Evolutionary conservation across 225 moss, liverwort and hornwort species (phyloP).

Genomic region (Rhytidiadelphus loreus): DNA sequence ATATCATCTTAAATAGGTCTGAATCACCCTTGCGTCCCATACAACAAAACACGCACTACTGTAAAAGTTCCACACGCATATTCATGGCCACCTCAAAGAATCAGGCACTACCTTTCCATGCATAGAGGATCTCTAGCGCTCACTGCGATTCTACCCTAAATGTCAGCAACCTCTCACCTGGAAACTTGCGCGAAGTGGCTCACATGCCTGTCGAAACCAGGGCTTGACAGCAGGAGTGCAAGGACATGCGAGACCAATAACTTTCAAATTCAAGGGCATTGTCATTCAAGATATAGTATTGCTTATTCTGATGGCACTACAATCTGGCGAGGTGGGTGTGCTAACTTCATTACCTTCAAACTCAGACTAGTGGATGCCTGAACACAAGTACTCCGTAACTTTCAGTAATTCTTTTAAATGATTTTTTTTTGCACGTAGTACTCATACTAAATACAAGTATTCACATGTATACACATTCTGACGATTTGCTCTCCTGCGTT

Average conservation of each 20-base stretch:
- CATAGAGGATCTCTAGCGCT: not conserved
- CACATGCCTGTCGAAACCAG: conserved; percentile 65
- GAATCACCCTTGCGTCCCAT: not conserved
- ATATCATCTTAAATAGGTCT: no score
- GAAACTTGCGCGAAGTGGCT: conserved; percentile 38
- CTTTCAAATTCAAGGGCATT: conserved; percentile 43
- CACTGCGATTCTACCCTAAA: not conserved
- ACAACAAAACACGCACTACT: not conserved
- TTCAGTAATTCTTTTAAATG: no score
- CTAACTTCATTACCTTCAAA: no score
- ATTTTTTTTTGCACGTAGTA: no score
- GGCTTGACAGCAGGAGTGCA: conserved; percentile 43
- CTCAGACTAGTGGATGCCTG: no score
- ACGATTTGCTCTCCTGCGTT: no score
- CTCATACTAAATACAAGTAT: no score
- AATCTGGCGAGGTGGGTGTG: no score
- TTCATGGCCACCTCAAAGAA: not conserved
- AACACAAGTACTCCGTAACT: no score
- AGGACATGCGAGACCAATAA: conserved; percentile 41
- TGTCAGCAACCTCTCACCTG: conserved; percentile 14
- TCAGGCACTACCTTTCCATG: not conserved
- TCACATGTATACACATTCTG: no score
- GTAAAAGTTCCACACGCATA: not conserved
- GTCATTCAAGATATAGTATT: no score
- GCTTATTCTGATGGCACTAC: no score